phyloP scores from a whole-genome alignment of 1,139 yeast species.

The Eremothecium cymbalariae region DNA sequence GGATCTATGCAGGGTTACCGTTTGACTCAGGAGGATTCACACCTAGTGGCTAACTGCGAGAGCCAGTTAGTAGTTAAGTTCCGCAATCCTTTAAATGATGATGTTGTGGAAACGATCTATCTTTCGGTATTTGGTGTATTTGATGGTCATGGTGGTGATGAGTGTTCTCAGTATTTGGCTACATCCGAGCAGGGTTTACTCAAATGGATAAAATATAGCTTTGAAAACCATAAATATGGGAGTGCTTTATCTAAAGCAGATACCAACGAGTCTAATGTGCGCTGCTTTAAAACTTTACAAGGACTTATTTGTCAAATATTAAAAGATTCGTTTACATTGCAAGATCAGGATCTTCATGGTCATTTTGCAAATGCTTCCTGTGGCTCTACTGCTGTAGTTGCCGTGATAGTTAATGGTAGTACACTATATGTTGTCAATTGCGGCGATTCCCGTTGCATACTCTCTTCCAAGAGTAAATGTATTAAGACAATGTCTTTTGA shows the following conservation, averaged over 20 bases:
- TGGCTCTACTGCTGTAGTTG: conserved; percentile 63
- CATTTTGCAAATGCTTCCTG: conserved; percentile 40
- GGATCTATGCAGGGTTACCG: conserved; percentile 80
- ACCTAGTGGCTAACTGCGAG: conserved; percentile 35
- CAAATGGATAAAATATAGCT: conserved; percentile 26
- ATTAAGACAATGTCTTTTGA: conserved; percentile 63
- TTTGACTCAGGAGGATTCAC: conserved; percentile 72
- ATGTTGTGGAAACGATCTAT: conserved; percentile 21
- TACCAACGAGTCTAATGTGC: conserved; percentile 11
- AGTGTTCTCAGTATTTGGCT: conserved; percentile 49
- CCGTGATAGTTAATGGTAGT: conserved; percentile 42
- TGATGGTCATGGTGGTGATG: conserved; percentile 75
- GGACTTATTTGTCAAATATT: conserved; percentile 36
- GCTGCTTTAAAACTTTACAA: conserved; percentile 29
- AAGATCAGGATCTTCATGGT: conserved; percentile 47
- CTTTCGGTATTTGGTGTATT: conserved; percentile 63
- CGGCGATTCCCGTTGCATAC: conserved; percentile 66
- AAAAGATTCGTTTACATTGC: conserved; percentile 47
- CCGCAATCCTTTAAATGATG: conserved; percentile 28
- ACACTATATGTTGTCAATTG: conserved; percentile 52
- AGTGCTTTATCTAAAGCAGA: conserved; percentile 6
- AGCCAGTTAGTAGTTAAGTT: conserved; percentile 24
- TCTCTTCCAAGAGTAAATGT: conserved; percentile 35
- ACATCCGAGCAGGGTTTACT: conserved; percentile 19
- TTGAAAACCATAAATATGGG: conserved; percentile 29